Evolutionary conservation across 139 green algal species (phyloP).

Genomic region (Pycnococcus provasolii): DNA sequence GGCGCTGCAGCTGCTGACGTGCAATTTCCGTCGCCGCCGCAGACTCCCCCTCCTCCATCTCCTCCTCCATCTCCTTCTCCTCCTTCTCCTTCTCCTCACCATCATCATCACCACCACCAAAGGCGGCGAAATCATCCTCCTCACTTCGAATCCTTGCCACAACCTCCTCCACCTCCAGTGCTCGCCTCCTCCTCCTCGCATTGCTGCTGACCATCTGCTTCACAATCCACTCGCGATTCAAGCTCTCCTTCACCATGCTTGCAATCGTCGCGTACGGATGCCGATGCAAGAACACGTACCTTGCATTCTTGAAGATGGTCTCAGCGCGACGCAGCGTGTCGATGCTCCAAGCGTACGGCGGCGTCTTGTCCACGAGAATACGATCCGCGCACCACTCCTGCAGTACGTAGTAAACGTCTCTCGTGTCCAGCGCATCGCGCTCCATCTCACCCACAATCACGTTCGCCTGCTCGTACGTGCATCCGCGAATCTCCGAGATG

Average conservation of each 20-base stretch:
- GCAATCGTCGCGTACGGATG: constrained; percentile 1
- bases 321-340: constrained; percentile 1
- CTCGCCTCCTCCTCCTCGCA: too few species aligned
- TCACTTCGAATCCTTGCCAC: too few species aligned
- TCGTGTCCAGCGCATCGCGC: neutral
- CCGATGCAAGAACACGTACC: neutral
- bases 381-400: neutral
- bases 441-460: neutral
- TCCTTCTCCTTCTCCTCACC: too few species aligned
- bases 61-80: neutral
- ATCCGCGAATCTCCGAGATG: neutral
- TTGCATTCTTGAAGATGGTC: neutral
- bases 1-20: neutral
- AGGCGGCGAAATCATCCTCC: too few species aligned
- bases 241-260: neutral
- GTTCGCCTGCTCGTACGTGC: neutral
- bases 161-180: neutral
- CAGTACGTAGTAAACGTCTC: neutral
- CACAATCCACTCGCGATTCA: neutral
- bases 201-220: neutral
- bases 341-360: neutral
- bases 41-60: neutral
- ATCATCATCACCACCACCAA: too few species aligned
- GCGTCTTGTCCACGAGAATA: constrained; percentile 7
- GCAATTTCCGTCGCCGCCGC: neutral